A percentile compares a stretch with the other conserved stretches of the same genome.
Evolutionary conservation across 2,329 filamentous ascomycete species (phyloP).

Genomic region (Ophioceras dolichostomum): DNA sequence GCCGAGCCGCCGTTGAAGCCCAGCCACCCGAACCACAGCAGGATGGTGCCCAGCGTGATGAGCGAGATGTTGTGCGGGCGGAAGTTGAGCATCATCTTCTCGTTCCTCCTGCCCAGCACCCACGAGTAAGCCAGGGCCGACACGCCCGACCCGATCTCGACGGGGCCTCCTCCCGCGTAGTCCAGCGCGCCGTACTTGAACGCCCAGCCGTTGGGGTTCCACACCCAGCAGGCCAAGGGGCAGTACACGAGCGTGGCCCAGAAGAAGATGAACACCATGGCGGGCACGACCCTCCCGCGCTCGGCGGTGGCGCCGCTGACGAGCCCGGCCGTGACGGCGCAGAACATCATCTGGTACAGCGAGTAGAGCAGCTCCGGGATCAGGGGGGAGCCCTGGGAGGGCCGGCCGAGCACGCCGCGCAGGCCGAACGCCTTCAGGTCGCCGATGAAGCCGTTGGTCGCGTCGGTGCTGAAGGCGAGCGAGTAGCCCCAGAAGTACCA

Average conservation of each 20-base stretch:
- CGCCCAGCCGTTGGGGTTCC: conserved; percentile 90
- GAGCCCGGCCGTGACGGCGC: conserved; percentile 82
- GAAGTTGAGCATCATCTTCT: conserved; percentile 99
- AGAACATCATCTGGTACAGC: conserved; percentile 99
- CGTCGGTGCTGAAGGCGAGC: conserved; percentile 73
- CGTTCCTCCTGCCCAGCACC: conserved; percentile 90
- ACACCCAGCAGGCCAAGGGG: conserved; percentile 90
- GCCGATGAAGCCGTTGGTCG: conserved; percentile 83
- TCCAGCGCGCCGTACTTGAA: conserved; percentile 86
- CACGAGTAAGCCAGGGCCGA: conserved; percentile 90
- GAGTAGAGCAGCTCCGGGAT: conserved; percentile 85
- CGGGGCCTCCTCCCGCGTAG: conserved; percentile 91
- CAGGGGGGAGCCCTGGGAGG: conserved; percentile 80
- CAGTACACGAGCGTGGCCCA: conserved; percentile 98
- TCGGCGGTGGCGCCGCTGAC: conserved; percentile 87
- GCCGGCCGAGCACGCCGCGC: conserved; percentile 67
- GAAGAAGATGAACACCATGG: conserved; percentile 90
- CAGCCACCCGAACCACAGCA: conserved; percentile 98
- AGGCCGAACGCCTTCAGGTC: conserved; percentile 83
- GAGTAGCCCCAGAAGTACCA: conserved; percentile 99
- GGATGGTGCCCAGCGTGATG: conserved; percentile 86
- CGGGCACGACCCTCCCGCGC: conserved; percentile 81
- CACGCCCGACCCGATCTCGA: conserved; percentile 92
- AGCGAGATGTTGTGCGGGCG: conserved; percentile 97
- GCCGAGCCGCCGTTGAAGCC: conserved; percentile 96